Evolutionary conservation across 2,329 filamentous ascomycete species (phyloP).

Genomic region (Cladophialophora chaetospira): DNA sequence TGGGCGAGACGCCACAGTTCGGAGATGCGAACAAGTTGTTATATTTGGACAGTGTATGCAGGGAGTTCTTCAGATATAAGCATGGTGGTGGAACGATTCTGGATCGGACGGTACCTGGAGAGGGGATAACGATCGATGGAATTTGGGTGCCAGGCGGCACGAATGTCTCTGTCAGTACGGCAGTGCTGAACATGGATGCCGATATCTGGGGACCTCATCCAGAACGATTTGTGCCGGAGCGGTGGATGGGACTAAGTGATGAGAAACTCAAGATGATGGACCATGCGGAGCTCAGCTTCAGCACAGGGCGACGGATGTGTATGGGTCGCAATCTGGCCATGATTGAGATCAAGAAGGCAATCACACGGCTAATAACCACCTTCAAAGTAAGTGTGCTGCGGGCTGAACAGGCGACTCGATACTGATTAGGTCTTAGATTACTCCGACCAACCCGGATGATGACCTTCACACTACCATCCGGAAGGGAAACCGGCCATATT

Average conservation of each 20-base stretch:
- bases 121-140: conserved; percentile 22
- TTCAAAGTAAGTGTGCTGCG: conserved; percentile 26
- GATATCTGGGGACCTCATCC: conserved; percentile 43
- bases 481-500: not conserved
- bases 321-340: conserved; percentile 22
- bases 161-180: conserved; percentile 33
- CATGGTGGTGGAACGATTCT: conserved; percentile 20
- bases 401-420: not conserved
- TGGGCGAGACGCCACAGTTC: conserved; percentile 8
- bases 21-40: conserved; percentile 63
- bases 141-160: conserved; percentile 21
- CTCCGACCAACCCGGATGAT: conserved; percentile 1
- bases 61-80: conserved; percentile 18
- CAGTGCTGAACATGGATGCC: conserved; percentile 45
- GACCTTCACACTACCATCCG: not conserved
- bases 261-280: conserved; percentile 37
- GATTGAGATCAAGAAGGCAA: conserved; percentile 23
- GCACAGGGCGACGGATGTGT: conserved; percentile 16
- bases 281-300: conserved; percentile 15
- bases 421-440: not conserved
- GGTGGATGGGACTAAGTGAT: conserved; percentile 45
- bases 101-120: conserved; percentile 31
- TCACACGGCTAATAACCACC: conserved; percentile 15
- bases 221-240: conserved; percentile 45
- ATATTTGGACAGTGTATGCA: conserved; percentile 22